Evolutionary conservation across 129 eudicot genomes (phyloP), one percentile per base, ranked within the genome.

Genomic region (Flaveria bidentis): DNA sequence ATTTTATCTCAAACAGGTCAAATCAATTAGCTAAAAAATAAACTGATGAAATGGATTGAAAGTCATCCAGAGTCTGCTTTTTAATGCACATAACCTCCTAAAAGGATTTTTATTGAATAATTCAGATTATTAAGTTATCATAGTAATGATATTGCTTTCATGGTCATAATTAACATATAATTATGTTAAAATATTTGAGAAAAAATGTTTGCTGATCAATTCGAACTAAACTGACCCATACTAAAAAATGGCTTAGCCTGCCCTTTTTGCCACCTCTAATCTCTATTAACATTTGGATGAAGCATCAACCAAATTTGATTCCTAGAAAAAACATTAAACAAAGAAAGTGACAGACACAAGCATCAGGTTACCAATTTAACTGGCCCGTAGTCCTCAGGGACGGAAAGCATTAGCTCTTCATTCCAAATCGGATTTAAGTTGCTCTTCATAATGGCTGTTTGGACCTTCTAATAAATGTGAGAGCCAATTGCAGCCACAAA

Each of bases 371-470:
- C 97, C 97, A 92, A 78, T 80, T 85, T 92, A 45, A 92, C 63
- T 13, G 87, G 46, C 26, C 96, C 90, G 70, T 56, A 87, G 63
- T 84, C 66, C 57, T 79, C 82, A 12, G 93, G 91, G 79, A 92
- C 85, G 44, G 93, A 86, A 71, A 92, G 89, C 88, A 75, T 84
- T 66, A 92, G 81, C 67, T 87, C 96, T 81, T 92, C 88, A 46
- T 92, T 87, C 97, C 97, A 92, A 30, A 92, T 83, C 18, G 97
- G 97, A 82, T 92, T 90, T 79, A 92, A 75, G 73, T 84, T 92
- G 87, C 96, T 89, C 82, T 70, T 82, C 39, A 74, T 74, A 46
- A 92, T 85, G 26, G 84, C 63, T 68, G 97, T 92, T 89, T 89
- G 89, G 42, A 57, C 97, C 76, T 82, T 87, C 97, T 92, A 72